These are phyloP conservation scores for Ceriops zippeliana DNA, from an alignment of 345 rosid genomes.

Conservation along the genomic window DNA sequence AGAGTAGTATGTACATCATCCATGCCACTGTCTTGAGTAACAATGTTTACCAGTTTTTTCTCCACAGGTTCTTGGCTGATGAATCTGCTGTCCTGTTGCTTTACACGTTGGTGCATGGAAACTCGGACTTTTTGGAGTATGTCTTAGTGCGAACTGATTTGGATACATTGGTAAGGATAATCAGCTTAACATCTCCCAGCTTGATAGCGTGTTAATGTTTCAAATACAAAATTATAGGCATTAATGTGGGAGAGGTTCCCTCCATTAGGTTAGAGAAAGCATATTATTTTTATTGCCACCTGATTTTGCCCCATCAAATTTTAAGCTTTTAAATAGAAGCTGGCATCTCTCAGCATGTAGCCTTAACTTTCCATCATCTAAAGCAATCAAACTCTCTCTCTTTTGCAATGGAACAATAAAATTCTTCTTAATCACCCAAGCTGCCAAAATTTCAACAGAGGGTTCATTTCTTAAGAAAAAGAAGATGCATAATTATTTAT, in stretches of 20 bases:
- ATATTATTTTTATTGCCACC: neutral
- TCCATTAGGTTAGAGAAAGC: neutral
- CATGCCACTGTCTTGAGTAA: neutral
- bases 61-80: constrained; percentile 82
- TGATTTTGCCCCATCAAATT: neutral
- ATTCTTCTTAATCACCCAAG: too few relatives aligned
- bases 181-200: constrained; percentile 8
- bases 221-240: too few relatives aligned
- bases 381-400: too few relatives aligned
- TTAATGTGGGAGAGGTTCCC: neutral
- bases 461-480: too few relatives aligned
- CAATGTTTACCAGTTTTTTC: constrained; percentile 11
- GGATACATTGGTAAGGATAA: constrained; percentile 80
- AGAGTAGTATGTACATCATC: neutral
- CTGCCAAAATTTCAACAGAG: too few relatives aligned
- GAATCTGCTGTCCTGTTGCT: constrained; percentile 87
- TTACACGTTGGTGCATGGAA: constrained; percentile 86
- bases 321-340: neutral
- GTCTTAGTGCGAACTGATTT: constrained; percentile 92
- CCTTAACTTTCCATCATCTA: too few relatives aligned
- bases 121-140: constrained; percentile 88
- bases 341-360: neutral
- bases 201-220: neutral
- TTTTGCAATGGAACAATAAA: too few relatives aligned
- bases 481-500: too few relatives aligned